A percentile compares a stretch with the other conserved stretches of the same genome.
Conservation (phyloP, 495 filamentous ascomycete genomes). For the Friedmanniomyces endolithicus region DNA sequence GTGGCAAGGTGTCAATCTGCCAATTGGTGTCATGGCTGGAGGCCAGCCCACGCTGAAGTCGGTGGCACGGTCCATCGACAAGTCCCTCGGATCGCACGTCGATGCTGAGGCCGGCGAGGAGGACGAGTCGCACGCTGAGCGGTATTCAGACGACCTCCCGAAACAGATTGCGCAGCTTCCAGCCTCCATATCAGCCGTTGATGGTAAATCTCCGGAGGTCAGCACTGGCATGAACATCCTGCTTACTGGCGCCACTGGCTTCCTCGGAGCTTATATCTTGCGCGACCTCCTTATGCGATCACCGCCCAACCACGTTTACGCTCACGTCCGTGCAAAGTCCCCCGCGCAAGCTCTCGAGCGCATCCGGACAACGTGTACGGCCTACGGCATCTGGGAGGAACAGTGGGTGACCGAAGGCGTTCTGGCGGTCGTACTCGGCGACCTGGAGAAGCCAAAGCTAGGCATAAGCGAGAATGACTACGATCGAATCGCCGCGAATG, state of each 20-base stretch:
- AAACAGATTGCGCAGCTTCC: slow-evolving; percentile 11
- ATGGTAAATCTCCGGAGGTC: slow-evolving; percentile 56
- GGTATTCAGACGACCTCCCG: slow-evolving; percentile 23
- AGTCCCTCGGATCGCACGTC: slow-evolving; percentile 35
- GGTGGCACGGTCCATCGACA: slow-evolving; percentile 67
- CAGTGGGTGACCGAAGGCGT: slow-evolving; percentile 44
- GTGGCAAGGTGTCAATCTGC: slow-evolving; percentile 52
- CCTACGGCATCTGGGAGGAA: slow-evolving; percentile 72
- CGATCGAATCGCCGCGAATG: slow-evolving; percentile 49
- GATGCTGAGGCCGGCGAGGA: slow-evolving; percentile 21
- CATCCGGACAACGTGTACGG: slow-evolving; percentile 40
- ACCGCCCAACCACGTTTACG: slow-evolving; percentile 54
- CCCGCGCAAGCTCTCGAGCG: slow-evolving; percentile 39
- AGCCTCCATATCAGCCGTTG: slow-evolving; percentile 8
- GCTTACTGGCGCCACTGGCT: slow-evolving; percentile 84
- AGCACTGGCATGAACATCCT: slow-evolving; percentile 51
- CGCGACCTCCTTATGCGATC: slow-evolving; percentile 55
- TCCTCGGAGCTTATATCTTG: slow-evolving; percentile 74
- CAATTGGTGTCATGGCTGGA: slow-evolving; percentile 60
- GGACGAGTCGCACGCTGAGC: slow-evolving; percentile 17
- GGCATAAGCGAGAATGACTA: slow-evolving; percentile 53
- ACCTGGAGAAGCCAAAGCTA: slow-evolving; percentile 57
- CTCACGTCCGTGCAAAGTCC: slow-evolving; percentile 60
- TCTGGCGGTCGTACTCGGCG: slow-evolving; percentile 56
- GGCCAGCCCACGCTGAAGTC: slow-evolving; percentile 58